Evolutionary conservation across 208 protist species (phyloP), one percentile per base, ranked within the genome.

Genomic region (Balamuthia mandrillaris): DNA sequence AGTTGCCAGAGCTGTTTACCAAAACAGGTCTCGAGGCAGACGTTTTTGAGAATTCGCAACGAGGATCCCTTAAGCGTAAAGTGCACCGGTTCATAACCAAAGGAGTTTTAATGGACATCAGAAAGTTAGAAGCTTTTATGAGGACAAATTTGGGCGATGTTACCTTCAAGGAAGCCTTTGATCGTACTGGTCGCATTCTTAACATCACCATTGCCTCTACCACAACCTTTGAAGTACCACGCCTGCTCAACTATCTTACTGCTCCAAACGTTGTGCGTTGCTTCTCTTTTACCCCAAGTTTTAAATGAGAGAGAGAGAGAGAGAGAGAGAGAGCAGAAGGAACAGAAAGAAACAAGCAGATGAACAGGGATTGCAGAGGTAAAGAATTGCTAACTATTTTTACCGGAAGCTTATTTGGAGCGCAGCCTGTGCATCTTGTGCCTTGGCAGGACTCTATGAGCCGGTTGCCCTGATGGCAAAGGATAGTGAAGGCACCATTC

Each of bases 201-300:
- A 91, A 90, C 86, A 89, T 92, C 44, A 84, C 61, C n/a, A 74
- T 92, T 21, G 42, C 49, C 10, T 47, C 49, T 9, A 60, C 72
- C 21, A 72, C 54, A 14, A 21, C 75, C 3, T 42, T 39, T n/a
- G 88, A 89, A 74, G 4, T 51, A 2, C 88, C 90, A 4, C 49
- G 44, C 27, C 54, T 92, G 27, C 87, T 93, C 54, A 93, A 93
- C 84, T 90, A 91, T 56, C 58, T 93, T 42, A 91, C 90, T 0
- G 70, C 83, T 24, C 90, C 90, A 24, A 65, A 93, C 61, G 89
- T 92, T 2, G 42, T 88, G 12, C 35, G 79, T 49, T 41, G 24
- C 72, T 16, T 29, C 24, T 68, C 9, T 21, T 29, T 9, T 9
- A 14, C 24, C 6, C n/a, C n/a, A n/a, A n/a, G n/a, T n/a, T n/a